Base-by-base conservation (phyloP, 441 rosid species). In the Arabidopsis hybrid region DNA sequence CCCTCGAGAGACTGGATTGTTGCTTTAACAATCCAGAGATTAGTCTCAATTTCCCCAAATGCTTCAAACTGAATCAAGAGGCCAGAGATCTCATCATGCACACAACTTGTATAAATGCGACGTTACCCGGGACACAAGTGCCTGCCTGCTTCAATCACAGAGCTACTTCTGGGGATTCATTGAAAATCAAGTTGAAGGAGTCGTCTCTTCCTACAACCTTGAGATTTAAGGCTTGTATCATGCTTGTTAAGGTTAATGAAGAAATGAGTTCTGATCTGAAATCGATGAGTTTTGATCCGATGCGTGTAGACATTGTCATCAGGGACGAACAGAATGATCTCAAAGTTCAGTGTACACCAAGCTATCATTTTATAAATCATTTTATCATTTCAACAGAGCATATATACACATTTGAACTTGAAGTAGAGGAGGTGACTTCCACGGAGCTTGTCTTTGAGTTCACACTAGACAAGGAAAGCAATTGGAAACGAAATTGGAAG, bases 51-150 rank as follows among this genome's bases (percentile, higher is more conserved):
- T 57, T 57, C 12, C 0, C 2, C 11, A 57, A 57, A 4, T 57
- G 61, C 42, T 14, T 34, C 61, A 57, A 57, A 14, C 13, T 14
- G 38, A 32, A 56, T n/a, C 60, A 57, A 34, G 61, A 57, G 32
- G 42, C 61, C 1, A 57, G 21, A 57, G 42, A 57, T 18, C 21
- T 57, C 42, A 57, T 57, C 40, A 57, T 34, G 7, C 18, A 32
- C 39, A 34, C 62, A 4, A 35, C 45, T 14, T 0, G 0, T 8
- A 0, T 0, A 2, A 8, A 8, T 5, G 26, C 8, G 4, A 14
- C 34, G 7, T 34, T 58, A 14, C 43, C 62, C 0, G 29, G 29
- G 38, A 39, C 9, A 60, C 32, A 38, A 59, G 46, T 59, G 46
- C 32, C 63, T 35, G 2, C 4, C 1, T 36, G 10, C 64, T 59